Conservation (phyloP, 768 basidiomycete species). For the Hypholoma fasciculare region DNA sequence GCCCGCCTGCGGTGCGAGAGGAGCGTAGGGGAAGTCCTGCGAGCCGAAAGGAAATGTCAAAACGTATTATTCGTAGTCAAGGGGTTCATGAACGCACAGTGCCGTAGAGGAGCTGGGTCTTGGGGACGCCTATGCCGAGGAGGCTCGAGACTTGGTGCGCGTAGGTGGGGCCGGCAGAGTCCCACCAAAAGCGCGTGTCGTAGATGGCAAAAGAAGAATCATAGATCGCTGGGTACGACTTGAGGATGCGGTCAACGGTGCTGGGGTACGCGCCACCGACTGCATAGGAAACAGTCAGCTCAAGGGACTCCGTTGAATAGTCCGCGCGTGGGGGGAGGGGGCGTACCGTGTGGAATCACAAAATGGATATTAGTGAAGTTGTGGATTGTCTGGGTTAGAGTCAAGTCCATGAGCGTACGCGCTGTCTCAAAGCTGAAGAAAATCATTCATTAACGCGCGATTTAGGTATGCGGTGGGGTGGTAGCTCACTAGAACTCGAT, state of each 20-base stretch:
- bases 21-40: constrained; percentile 31
- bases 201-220: constrained; percentile 32
- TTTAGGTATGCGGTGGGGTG: neutral
- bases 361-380: constrained; percentile 34
- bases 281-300: constrained; percentile 2
- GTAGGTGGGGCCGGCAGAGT: constrained; percentile 37
- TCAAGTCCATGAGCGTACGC: constrained; percentile 29
- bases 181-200: constrained; percentile 37
- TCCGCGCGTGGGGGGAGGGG: neutral
- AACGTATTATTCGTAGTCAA: neutral
- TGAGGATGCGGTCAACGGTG: constrained; percentile 33
- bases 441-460: neutral
- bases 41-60: neutral
- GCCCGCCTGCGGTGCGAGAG: constrained; percentile 19
- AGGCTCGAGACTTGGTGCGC: constrained; percentile 33
- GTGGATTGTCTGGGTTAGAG: constrained; percentile 18
- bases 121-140: constrained; percentile 30
- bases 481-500: constrained; percentile 34
- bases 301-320: too few species aligned
- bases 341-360: constrained; percentile 33
- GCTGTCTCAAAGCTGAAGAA: constrained; percentile 17
- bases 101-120: constrained; percentile 33
- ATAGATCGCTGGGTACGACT: constrained; percentile 29
- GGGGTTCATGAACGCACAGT: constrained; percentile 21
- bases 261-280: constrained; percentile 35